Conservation (phyloP, 345 rosid species). For the Cardamine resedifolia region DNA sequence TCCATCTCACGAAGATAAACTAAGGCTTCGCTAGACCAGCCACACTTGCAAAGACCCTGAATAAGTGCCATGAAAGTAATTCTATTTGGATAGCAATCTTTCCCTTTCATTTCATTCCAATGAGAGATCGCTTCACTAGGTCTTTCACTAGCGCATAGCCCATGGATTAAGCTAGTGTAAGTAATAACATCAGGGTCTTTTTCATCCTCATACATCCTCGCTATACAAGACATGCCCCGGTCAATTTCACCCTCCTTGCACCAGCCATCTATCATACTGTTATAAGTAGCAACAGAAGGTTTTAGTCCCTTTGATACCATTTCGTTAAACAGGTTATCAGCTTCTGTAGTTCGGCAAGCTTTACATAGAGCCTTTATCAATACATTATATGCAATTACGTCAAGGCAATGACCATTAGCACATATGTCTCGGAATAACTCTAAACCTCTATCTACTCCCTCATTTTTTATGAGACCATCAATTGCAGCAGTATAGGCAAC, state of each 20-base stretch:
- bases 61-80: slow-evolving; percentile 68
- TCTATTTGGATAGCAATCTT: slow-evolving; percentile 51
- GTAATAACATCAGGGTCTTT: slow-evolving; percentile 69
- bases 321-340: slow-evolving; percentile 56
- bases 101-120: slow-evolving; percentile 73
- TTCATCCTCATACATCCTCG: slow-evolving; percentile 52
- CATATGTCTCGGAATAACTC: slow-evolving; percentile 60
- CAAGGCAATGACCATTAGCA: slow-evolving; percentile 62
- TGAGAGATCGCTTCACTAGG: slow-evolving; percentile 66
- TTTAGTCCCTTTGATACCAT: slow-evolving; percentile 63
- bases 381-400: slow-evolving; percentile 79
- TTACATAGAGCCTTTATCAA: slow-evolving; percentile 71
- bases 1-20: slow-evolving; percentile 63
- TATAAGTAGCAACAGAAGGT: slow-evolving; percentile 77
- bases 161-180: slow-evolving; percentile 71
- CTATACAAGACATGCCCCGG: slow-evolving; percentile 56
- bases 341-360: slow-evolving; percentile 60
- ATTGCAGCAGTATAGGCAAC: slow-evolving; percentile 76
- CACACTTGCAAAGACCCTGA: slow-evolving; percentile 82
- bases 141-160: slow-evolving; percentile 63
- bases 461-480: slow-evolving; percentile 56
- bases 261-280: slow-evolving; percentile 78
- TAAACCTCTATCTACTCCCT: slow-evolving; percentile 60
- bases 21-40: slow-evolving; percentile 55
- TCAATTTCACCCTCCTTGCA: slow-evolving; percentile 65